These are phyloP conservation scores for Paspalum vaginatum DNA, from an alignment of 176 grass and related monocot species.

Conservation along the genomic window DNA sequence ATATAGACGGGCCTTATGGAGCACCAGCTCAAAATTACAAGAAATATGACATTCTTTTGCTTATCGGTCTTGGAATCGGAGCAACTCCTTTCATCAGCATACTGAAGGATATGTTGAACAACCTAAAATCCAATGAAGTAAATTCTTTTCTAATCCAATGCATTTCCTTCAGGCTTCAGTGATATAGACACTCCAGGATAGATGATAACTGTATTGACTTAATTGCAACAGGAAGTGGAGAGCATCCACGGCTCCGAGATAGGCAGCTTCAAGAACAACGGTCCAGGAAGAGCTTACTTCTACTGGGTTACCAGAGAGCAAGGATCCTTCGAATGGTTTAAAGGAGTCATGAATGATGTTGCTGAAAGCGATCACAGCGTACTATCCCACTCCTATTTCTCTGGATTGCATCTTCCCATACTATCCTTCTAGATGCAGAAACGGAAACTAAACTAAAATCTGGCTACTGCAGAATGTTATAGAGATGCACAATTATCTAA, in stretches of 20 bases:
- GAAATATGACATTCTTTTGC: constrained; percentile 98
- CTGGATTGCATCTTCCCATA: constrained; percentile 21
- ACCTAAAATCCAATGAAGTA: constrained; percentile 76
- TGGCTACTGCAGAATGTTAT: constrained; percentile 79
- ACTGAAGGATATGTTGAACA: constrained; percentile 93
- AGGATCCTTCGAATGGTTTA: constrained; percentile 99
- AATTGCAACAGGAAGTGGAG: constrained; percentile 61
- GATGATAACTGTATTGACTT: constrained; percentile 34
- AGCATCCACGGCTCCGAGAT: constrained; percentile 65
- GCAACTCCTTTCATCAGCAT: constrained; percentile 99
- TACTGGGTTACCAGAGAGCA: constrained; percentile 99
- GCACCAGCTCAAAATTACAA: constrained; percentile 99
- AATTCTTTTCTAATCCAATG: constrained; percentile 24
- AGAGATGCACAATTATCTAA: constrained; percentile 99
- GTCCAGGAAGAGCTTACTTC: constrained; percentile 94
- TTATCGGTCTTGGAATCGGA: constrained; percentile 91
- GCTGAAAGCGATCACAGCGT: constrained; percentile 86
- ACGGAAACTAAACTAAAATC: constrained; percentile 36
- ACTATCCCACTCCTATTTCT: constrained; percentile 34
- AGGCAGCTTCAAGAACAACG: constrained; percentile 66
- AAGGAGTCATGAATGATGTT: constrained; percentile 99
- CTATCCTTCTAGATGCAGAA: neutral
- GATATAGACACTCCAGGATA: constrained; percentile 4
- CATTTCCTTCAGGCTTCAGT: constrained; percentile 5
- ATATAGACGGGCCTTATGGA: constrained; percentile 92